Base-by-base conservation (phyloP, 2,329 filamentous ascomycete species). In the Rachicladosporium sp. region DNA sequence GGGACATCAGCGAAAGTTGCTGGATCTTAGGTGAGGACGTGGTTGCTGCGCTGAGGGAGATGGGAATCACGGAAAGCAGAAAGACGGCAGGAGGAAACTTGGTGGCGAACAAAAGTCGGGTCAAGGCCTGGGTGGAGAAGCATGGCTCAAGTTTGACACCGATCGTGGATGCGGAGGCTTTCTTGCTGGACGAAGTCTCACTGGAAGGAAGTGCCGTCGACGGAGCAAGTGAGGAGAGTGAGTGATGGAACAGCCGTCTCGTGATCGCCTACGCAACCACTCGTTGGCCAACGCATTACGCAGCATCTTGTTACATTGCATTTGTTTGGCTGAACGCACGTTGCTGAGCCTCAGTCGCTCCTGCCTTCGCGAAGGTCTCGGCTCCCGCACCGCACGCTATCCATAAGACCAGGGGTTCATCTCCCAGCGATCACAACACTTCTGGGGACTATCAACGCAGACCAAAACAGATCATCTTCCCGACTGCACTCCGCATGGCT, bases 1-100 rank as follows among this genome's bases (percentile, higher is more conserved):
- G 77, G 35, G 74, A 82, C 42, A 80, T 89, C 52, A 84, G 83
- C 38, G 67, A 74, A 36, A 77, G 74, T 31, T 94, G 87, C 1
- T 93, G 84, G 68, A 93, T 96, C 58, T 69, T 81, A 41, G 72
- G 74, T 0, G 89, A 95, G 33, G 89, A 96, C 61, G 85, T 89
- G 42, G 72, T 93, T 33, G 68, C 68, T 1, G 78, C 86, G 15
- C 65, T 95, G 39, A 76, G 82, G 44, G 79, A 85, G 42, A 94
- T 95, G 85, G 78, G 73, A 6, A 65, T 91, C 29, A 67, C 81
- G 35, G 70, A 74, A 45, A 65, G 64, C 42, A 68, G 68, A 50
- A 65, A 80, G 53, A 73, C 67, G 12, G 56, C 59, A 12, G 56
- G 49, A 71, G 65, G 55, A 58, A 63, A 59, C 65, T 65, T 62